Evolutionary conservation across 2,329 filamentous ascomycete species (phyloP), one percentile per base, ranked within the genome.

Genomic region (Aspergillus felis): DNA sequence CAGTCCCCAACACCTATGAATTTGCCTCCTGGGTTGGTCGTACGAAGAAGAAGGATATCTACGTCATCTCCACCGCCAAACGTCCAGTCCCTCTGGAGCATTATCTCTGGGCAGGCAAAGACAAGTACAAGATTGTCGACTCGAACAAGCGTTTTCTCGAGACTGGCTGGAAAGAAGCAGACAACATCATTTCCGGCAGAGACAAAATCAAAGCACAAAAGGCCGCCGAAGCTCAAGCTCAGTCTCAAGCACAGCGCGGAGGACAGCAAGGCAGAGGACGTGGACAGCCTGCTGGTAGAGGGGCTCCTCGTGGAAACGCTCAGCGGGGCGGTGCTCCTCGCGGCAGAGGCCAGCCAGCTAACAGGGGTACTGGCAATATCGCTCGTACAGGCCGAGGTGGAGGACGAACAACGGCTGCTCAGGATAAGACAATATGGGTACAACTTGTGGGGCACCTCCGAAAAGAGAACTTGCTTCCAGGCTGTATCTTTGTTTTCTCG

Each of bases 31-130:
- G 94, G 94, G 93, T 99, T 25, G 94, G 94, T 10, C 85, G 94
- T 52, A 99, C 94, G 0, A 99, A 99, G 78, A 93, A 96, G 77
- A 97, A 97, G 76, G 90, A 99, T 68, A 97, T 99, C 35, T 99
- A 97, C 71, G 94, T 99, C 66, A 99, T 99, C 55, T 97, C 94
- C 0, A 99, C 94, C 0, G 88, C 92, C 0, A 99, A 99, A 74
- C 85, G 94, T 58, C 94, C 94, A 0, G 91, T 99, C 0, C 94
- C 94, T 0, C 79, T 99, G 2, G 94, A 99, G 68, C 94, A 99
- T 73, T 99, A 93, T 68, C 82, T 99, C 1, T 99, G 94, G 94
- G 92, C 92, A 4, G 89, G 88, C 57, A 97, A 97, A 73, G 85
- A 87, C 41, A 94, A 96, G 70, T 84, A 92, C 78, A 97, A 96